Percentiles rank a stretch among this genome's conserved stretches.
Conservation (phyloP, 2,329 filamentous ascomycete species). For the Hypoxylon sp. region DNA sequence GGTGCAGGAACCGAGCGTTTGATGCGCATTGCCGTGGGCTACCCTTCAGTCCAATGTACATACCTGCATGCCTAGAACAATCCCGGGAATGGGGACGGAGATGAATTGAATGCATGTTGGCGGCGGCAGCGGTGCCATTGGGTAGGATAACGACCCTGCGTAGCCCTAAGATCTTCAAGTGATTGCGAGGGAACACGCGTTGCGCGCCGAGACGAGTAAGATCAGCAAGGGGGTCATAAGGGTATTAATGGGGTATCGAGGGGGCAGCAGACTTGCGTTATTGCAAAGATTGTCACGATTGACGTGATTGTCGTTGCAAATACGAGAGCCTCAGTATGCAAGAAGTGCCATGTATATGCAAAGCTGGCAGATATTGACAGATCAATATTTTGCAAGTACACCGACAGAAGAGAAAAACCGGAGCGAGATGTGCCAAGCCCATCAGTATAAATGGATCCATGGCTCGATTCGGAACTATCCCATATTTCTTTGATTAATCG, state of each 20-base stretch:
- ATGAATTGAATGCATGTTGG: conserved; percentile 33
- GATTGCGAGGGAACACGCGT: conserved; percentile 32
- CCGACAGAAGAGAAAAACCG: conserved; percentile 41
- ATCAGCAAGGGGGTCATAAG: conserved; percentile 35
- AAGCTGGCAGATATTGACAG: conserved; percentile 19
- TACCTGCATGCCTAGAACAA: conserved; percentile 8
- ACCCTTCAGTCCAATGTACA: conserved; percentile 4
- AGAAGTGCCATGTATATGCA: conserved; percentile 17
- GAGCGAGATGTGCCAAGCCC: conserved; percentile 39
- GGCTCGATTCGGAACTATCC: conserved; percentile 36
- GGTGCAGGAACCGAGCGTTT: conserved; percentile 22
- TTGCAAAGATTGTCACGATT: conserved; percentile 40
- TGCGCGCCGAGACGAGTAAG: conserved; percentile 33
- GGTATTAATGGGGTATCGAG: conserved; percentile 24
- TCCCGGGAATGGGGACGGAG: conserved; percentile 34
- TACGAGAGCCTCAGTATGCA: conserved; percentile 43
- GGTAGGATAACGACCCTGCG: conserved; percentile 16
- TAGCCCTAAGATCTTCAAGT: conserved; percentile 30
- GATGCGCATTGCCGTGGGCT: conserved; percentile 21
- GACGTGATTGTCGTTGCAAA: conserved; percentile 41
- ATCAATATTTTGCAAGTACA: conserved; percentile 26
- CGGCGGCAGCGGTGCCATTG: conserved; percentile 39
- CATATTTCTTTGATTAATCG: conserved; percentile 41
- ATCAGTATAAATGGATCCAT: conserved; percentile 34
- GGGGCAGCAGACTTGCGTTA: conserved; percentile 12